A percentile compares a stretch with the other conserved stretches of the same genome.
Conservation (phyloP, 164 flowering plant genomes). For the Houttuynia cordata region DNA sequence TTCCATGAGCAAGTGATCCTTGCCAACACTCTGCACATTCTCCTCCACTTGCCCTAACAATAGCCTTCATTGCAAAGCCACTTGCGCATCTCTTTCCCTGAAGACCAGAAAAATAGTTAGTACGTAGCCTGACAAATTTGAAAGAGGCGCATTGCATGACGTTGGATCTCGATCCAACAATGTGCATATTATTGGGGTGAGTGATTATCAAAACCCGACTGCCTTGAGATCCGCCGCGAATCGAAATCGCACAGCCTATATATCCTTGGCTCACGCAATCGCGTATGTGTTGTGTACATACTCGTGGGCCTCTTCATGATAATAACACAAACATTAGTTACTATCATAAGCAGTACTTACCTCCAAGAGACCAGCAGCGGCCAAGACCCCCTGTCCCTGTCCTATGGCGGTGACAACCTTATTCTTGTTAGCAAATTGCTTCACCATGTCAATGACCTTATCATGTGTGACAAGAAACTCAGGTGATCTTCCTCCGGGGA, state of each 20-base stretch:
- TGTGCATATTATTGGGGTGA: no score
- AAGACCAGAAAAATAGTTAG: not conserved
- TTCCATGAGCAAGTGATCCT: conserved; percentile 15
- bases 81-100: conserved; percentile 26
- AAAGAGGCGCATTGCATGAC: no score
- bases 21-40: conserved; percentile 13
- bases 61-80: conserved; percentile 16
- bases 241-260: no score
- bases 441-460: conserved; percentile 20
- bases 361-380: conserved; percentile 24
- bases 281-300: no score
- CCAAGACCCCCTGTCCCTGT: conserved; percentile 19
- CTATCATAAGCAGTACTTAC: conserved; percentile 1
- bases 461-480: conserved; percentile 23
- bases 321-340: no score
- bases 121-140: no score
- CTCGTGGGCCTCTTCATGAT: no score
- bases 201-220: no score
- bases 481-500: conserved; percentile 27
- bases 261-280: no score
- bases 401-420: conserved; percentile 18
- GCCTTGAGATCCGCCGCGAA: no score
- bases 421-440: conserved; percentile 16
- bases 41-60: conserved; percentile 20
- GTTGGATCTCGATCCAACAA: no score